Base-by-base conservation (phyloP, 257 asterid genomes). In the Plantago major region DNA sequence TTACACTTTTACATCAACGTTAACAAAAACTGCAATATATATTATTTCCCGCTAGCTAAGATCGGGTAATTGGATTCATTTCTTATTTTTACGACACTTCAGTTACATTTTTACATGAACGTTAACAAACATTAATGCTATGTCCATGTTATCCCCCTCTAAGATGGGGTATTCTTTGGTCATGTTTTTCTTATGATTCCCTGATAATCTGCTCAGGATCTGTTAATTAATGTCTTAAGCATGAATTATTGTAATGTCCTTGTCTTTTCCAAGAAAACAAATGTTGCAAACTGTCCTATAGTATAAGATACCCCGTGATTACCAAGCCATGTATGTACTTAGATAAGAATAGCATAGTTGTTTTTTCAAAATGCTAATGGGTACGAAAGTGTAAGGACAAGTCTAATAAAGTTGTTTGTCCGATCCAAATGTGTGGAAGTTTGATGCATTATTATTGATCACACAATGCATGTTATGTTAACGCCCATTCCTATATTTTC, bases 221-320 rank as follows among this genome's bases (percentile, higher is more conserved):
- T 22, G 26, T 2, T 8, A 28, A 46, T 30, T 42, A 42, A 42
- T 56, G 64, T n/a, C 40, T 17, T 42, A 19, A 13, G 52, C 6
- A 18, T 51, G n/a, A 64, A 55, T 9, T 54, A 54, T 33, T 56
- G 63, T 66, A 11, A 3, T 33, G 26, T 33, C 40, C 40, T 7
- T 33, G 40, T 33, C 40, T 33, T 33, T 1, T 33, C 40, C 40
- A 33, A 33, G 40, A 33, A 33, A 33, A 33, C 40, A 33, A 33
- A 33, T 33, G 40, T 11, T 38, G 46, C 14, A 18, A 45, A 15
- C 40, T 37, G 71, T 58, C 60, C n/a, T 56, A 14, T 14, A 40
- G 59, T 18, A 28, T 7, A n/a, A 5, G 55, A n/a, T 50, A 50
- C 33, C 59, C 65, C 65, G 59, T 62, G 57, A 62, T 33, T 47